Base-by-base conservation (phyloP, 768 basidiomycete genomes). In the Chalciporus pseudorubinellus region DNA sequence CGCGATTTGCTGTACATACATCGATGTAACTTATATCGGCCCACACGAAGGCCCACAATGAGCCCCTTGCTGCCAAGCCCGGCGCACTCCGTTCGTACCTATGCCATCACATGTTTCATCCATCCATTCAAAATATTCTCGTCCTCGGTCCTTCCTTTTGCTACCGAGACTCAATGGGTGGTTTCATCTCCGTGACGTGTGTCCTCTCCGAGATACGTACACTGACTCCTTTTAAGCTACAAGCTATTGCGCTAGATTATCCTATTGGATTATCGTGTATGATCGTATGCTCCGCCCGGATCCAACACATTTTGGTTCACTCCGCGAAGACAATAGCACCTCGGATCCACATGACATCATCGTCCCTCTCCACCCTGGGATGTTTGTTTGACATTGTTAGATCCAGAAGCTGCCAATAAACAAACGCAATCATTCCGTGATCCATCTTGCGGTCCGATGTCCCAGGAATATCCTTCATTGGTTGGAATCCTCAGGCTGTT, bases 241-340 rank as follows among this genome's bases (percentile, higher is more conserved):
- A 45, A 34, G 16, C 28, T 34, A 36, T 36, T 38, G 34, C 12
- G 22, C 14, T 19, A 11, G 5, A 7, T 16, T n/a, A 31, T 31
- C 29, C 29, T 13, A 31, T 31, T 31, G 29, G 29, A 31, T 13
- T 31, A 31, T 7, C 7, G 24, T n/a, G n/a, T n/a, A n/a, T 24
- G 7, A 24, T 31, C 29, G 29, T 13, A 60, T 56, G 59, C 44
- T 60, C 59, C 59, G 50, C 48, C 59, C 59, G 59, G 6, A 44
- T 24, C 39, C 13, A 13, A 20, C 1, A 48, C 41, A 44, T 12
- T 14, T 34, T 36, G 20, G 41, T 44, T 18, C 33, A 42, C 46
- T 34, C 39, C 29, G 44, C 38, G 20, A 44, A 13, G 24, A 50
- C 57, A 57, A 43, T 26, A 26, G 26, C 26, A 9, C 6, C 26